Conservation (phyloP, 257 asterid genomes). For the Solanum corneliomulleri region DNA sequence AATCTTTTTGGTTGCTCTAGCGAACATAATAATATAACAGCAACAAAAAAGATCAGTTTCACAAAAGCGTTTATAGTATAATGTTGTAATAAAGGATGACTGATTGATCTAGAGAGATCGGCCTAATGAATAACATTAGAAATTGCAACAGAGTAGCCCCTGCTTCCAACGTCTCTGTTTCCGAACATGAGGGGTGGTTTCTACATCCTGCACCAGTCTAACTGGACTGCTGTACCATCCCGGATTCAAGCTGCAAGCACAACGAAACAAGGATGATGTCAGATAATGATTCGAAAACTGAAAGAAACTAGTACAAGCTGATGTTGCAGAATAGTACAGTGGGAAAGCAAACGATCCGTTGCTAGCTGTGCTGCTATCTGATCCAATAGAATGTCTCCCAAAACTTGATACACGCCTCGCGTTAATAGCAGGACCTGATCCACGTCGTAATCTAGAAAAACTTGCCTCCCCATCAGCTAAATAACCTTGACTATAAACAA, state of each 20-base stretch:
- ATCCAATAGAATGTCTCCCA: conserved; percentile 69
- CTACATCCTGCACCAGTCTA: conserved; percentile 52
- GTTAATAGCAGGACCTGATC: conserved; percentile 23
- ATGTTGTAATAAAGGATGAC: neutral
- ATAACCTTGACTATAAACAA: conserved; percentile 12
- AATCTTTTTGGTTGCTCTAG: neutral
- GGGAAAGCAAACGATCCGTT: conserved; percentile 82
- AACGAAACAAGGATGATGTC: neutral
- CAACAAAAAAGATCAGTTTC: neutral
- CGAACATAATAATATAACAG: neutral
- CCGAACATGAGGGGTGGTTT: conserved; percentile 29
- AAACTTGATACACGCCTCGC: conserved; percentile 51
- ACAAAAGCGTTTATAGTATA: neutral
- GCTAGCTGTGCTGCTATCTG: conserved; percentile 81
- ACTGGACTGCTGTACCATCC: conserved; percentile 92
- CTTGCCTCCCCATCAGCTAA: conserved; percentile 60
- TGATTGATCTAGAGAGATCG: neutral
- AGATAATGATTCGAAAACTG: neutral
- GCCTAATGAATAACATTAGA: conserved; percentile 18
- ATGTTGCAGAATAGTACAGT: conserved; percentile 30
- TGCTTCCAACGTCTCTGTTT: conserved; percentile 65
- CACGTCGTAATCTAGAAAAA: conserved; percentile 38
- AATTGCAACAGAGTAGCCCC: conserved; percentile 75
- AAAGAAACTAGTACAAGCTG: neutral
- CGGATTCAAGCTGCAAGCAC: conserved; percentile 51